Evolutionary conservation across 2,329 filamentous ascomycete species (phyloP), one percentile per base, ranked within the genome.

Genomic region (Emergomyces pasteurianus): DNA sequence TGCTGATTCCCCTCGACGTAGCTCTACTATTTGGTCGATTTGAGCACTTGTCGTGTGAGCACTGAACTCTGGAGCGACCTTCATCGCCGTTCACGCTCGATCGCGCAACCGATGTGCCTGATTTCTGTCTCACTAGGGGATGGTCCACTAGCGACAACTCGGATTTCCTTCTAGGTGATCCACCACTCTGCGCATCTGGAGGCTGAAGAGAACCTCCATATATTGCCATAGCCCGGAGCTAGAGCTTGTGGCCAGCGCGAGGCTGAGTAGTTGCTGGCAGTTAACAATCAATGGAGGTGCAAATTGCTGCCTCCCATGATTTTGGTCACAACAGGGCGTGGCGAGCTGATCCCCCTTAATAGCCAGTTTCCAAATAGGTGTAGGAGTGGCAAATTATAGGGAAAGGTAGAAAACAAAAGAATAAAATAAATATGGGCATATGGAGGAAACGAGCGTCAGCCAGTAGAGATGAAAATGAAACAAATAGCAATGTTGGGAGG

Each of bases 11-110:
- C n/a, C 3, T 23, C 34, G 53, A 57, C 21, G 46, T 47, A 31
- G 59, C 59, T 58, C 54, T 58, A 14, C 34, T 55, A 23, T 40
- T 55, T 14, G 54, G 38, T 18, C 34, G 46, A 61, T 46, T 40
- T 3, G 49, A 57, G 31, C 26, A 5, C 23, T 16, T 26, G 28
- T 57, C 55, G 14, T 57, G 55, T 26, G 40, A 46, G 16, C 9
- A 21, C 34, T 26, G 38, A 31, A 31, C 16, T 46, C 54, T 49
- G 46, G 59, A 60, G 34, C 40, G 28, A 26, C 58, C 59, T 36
- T 63, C 64, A 56, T 63, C 61, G 31, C 43, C 58, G 34, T 62
- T 58, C 23, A 59, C 49, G 56, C 63, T 64, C 4, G 61, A 61
- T 16, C n/a, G 49, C 5, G 63, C 55, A 21, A 62, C 58, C 2